phyloP scores from a whole-genome alignment of 441 rosid species.

The Pelargonium hybrid region DNA sequence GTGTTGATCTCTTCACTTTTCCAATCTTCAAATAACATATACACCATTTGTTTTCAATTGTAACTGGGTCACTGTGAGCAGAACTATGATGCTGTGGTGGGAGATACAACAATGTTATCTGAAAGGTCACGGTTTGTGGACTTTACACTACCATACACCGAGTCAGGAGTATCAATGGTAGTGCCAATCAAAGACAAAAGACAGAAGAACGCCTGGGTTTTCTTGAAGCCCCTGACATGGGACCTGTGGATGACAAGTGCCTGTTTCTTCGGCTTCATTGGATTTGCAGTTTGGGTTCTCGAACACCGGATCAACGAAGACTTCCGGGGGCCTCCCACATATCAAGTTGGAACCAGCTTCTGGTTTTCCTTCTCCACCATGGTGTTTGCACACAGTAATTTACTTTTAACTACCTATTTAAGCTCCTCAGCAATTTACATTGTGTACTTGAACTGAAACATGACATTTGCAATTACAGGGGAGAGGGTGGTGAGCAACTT shows the following conservation, averaged over 20 bases:
- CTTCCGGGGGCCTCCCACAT: conserved; percentile 27
- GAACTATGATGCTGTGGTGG: conserved; percentile 41
- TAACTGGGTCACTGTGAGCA: conserved; percentile 13
- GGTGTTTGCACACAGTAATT: conserved; percentile 34
- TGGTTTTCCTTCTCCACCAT: conserved; percentile 42
- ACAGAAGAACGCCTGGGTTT: conserved; percentile 28
- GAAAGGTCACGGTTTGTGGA: conserved; percentile 43
- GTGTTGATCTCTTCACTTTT: not conserved
- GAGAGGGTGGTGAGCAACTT: conserved; percentile 41
- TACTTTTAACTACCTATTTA: not conserved
- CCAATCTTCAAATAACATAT: not conserved
- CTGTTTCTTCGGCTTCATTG: conserved; percentile 26
- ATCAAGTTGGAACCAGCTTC: conserved; percentile 29
- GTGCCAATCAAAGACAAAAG: conserved; percentile 26
- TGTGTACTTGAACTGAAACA: conserved; percentile 15
- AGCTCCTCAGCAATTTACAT: not conserved
- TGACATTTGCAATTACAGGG: conserved; percentile 29
- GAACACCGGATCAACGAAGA: conserved; percentile 27
- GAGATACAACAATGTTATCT: conserved; percentile 39
- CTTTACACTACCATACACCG: conserved; percentile 47
- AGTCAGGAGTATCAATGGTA: conserved; percentile 42
- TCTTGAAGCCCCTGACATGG: conserved; percentile 35
- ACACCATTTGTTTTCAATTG: not conserved
- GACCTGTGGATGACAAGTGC: conserved; percentile 32
- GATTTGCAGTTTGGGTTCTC: conserved; percentile 32